Percentiles rank a stretch among this genome's conserved stretches.
phyloP scores from a whole-genome alignment of 768 basidiomycete genomes.

The Tylopilus vinaceipallidus region DNA sequence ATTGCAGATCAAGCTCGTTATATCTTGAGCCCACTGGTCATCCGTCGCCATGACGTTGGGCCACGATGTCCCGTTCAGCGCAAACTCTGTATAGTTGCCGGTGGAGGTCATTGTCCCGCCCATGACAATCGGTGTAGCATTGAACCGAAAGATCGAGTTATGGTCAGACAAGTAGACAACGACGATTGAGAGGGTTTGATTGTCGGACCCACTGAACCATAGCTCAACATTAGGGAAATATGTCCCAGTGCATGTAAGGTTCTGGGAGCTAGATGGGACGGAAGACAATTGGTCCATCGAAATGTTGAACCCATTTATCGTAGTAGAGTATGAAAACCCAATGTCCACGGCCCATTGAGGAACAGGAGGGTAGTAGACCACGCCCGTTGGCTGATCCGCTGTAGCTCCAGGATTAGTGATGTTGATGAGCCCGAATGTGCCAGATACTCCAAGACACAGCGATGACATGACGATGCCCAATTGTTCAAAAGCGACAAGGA shows the following conservation, averaged over 20 bases:
- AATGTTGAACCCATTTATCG: constrained; percentile 17
- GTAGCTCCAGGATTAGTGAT: not conserved
- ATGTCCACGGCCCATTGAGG: not conserved
- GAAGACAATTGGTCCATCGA: constrained; percentile 13
- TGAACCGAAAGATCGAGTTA: constrained; percentile 2
- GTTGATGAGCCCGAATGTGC: constrained; percentile 9
- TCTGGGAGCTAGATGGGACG: constrained; percentile 9
- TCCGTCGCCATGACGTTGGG: constrained; percentile 5
- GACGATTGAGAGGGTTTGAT: constrained; percentile 10
- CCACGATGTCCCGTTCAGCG: constrained; percentile 14
- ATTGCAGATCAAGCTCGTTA: constrained; percentile 15
- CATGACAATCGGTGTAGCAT: constrained; percentile 9
- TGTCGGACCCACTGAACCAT: constrained; percentile 6
- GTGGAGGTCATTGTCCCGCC: constrained; percentile 8
- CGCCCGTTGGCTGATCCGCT: not conserved
- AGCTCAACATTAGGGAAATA: not conserved
- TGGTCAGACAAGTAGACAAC: not conserved
- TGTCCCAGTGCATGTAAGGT: not conserved
- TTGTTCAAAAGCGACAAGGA: not conserved
- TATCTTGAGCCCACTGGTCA: constrained; percentile 18
- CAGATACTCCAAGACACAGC: not conserved
- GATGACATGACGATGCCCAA: constrained; percentile 2
- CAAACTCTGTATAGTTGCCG: constrained; percentile 9
- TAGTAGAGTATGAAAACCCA: not conserved
- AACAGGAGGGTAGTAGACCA: constrained; percentile 15